Percentiles rank a stretch among this genome's conserved stretches.
Conservation (phyloP, 495 filamentous ascomycete genomes). For the Tuber calosporum region DNA sequence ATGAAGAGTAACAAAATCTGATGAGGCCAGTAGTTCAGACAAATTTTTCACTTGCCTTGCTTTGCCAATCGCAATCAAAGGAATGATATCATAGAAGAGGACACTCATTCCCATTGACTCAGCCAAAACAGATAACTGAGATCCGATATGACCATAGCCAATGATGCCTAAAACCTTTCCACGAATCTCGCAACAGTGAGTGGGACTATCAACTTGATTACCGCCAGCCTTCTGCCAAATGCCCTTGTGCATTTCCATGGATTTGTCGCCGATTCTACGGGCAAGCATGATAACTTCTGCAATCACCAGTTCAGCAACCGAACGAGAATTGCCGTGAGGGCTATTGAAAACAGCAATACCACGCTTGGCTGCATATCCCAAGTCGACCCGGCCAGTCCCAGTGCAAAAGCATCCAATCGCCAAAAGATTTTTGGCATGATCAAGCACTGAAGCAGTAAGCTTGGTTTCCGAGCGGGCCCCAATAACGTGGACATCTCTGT, state of each 20-base stretch:
- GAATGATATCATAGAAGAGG: conserved; percentile 88
- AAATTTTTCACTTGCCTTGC: conserved; percentile 73
- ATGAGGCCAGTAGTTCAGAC: conserved; percentile 61
- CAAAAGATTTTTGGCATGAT: conserved; percentile 84
- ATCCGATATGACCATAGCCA: conserved; percentile 96
- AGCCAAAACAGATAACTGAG: conserved; percentile 88
- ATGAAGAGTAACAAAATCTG: conserved; percentile 91
- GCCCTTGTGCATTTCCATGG: conserved; percentile 86
- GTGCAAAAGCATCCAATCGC: conserved; percentile 99
- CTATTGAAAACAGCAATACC: conserved; percentile 99
- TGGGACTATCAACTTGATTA: no score
- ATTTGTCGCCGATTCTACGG: conserved; percentile 86
- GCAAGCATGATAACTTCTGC: conserved; percentile 86
- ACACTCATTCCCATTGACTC: conserved; percentile 98
- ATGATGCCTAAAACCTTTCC: conserved; percentile 96
- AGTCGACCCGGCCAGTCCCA: conserved; percentile 95
- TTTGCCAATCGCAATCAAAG: conserved; percentile 86
- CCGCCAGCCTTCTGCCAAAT: conserved; percentile 99
- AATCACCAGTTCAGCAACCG: conserved; percentile 93
- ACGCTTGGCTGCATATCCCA: conserved; percentile 79
- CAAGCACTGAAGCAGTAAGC: conserved; percentile 74
- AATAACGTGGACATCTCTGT: conserved; percentile 90
- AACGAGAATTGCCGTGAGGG: conserved; percentile 94
- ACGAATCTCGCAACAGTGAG: conserved; percentile 93
- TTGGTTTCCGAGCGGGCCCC: conserved; percentile 98